Percentiles rank a stretch among this genome's conserved stretches.
phyloP scores from a whole-genome alignment of 306 rosid species.

The Mimosa pudica region DNA sequence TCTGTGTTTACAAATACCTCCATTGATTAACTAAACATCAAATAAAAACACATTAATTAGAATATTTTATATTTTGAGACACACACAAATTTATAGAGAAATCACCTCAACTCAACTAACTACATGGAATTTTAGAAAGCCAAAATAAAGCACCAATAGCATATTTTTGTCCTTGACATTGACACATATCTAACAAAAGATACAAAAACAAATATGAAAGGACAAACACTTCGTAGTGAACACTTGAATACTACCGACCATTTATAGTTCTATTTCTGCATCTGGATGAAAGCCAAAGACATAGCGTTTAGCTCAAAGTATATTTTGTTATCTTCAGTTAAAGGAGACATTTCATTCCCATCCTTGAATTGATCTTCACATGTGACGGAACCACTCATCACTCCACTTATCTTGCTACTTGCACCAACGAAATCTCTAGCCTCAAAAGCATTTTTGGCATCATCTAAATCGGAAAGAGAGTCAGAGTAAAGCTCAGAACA shows the following conservation, averaged over 20 bases:
- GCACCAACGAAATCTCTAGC: conserved; percentile 39
- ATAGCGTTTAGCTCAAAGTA: conserved; percentile 51
- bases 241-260: not conserved
- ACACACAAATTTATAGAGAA: too few species aligned
- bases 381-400: conserved; percentile 52
- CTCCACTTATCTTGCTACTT: conserved; percentile 8
- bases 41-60: too few species aligned
- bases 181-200: too few species aligned
- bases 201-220: too few species aligned
- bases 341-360: conserved; percentile 51
- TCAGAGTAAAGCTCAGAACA: conserved; percentile 57
- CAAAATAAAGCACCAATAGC: not conserved
- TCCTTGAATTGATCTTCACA: conserved; percentile 74
- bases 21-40: too few species aligned
- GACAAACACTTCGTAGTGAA: not conserved
- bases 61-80: too few species aligned
- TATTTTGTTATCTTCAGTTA: conserved; percentile 43
- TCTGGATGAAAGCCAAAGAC: conserved; percentile 49
- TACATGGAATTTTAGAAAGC: too few species aligned
- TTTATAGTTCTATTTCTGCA: conserved; percentile 3
- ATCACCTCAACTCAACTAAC: not conserved
- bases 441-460: conserved; percentile 48
- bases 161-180: not conserved
- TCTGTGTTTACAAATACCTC: too few species aligned
- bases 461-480: conserved; percentile 38